Percentiles rank a stretch among this genome's conserved stretches.
Conservation (phyloP, 768 basidiomycete species). For the Grammothele lineata region DNA sequence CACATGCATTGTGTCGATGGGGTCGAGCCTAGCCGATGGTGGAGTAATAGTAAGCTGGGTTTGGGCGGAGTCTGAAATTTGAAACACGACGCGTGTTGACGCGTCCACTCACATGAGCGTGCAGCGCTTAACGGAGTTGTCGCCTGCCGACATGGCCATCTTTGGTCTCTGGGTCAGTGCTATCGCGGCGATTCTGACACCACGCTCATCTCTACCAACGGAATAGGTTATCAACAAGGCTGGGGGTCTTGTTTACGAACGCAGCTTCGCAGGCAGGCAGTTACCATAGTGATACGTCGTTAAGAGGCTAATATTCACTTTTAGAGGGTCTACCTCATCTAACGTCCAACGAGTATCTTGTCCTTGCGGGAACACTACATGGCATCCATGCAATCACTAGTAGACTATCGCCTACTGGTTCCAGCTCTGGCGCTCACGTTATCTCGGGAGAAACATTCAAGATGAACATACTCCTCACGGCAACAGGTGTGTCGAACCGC, state of each 20-base stretch:
- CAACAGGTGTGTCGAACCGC: slow-evolving; percentile 59
- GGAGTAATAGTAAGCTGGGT: not conserved
- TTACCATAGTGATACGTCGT: too few relatives aligned
- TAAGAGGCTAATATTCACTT: too few relatives aligned
- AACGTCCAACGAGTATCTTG: slow-evolving; percentile 91
- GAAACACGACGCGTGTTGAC: slow-evolving; percentile 18
- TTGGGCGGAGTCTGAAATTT: slow-evolving; percentile 10
- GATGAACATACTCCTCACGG: slow-evolving; percentile 84
- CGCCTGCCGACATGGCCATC: slow-evolving; percentile 55
- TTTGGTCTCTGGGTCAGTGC: slow-evolving; percentile 81
- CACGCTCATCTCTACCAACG: slow-evolving; percentile 5
- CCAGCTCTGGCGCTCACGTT: slow-evolving; percentile 87
- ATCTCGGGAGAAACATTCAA: slow-evolving; percentile 97
- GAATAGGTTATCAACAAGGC: slow-evolving; percentile 94
- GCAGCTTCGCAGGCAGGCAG: slow-evolving; percentile 81
- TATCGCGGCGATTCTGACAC: too few relatives aligned
- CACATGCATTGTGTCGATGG: slow-evolving; percentile 34
- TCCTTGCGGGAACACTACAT: slow-evolving; percentile 93
- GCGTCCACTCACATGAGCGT: slow-evolving; percentile 21
- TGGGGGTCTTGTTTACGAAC: slow-evolving; percentile 92
- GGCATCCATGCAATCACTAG: slow-evolving; percentile 99
- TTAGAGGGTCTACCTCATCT: slow-evolving; percentile 82
- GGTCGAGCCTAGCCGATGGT: too few relatives aligned
- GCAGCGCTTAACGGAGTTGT: slow-evolving; percentile 3
- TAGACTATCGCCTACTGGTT: slow-evolving; percentile 76